These are phyloP conservation scores for Prasinococcaceae sp. DNA, from an alignment of 139 green algal genomes.

Conservation along the genomic window DNA sequence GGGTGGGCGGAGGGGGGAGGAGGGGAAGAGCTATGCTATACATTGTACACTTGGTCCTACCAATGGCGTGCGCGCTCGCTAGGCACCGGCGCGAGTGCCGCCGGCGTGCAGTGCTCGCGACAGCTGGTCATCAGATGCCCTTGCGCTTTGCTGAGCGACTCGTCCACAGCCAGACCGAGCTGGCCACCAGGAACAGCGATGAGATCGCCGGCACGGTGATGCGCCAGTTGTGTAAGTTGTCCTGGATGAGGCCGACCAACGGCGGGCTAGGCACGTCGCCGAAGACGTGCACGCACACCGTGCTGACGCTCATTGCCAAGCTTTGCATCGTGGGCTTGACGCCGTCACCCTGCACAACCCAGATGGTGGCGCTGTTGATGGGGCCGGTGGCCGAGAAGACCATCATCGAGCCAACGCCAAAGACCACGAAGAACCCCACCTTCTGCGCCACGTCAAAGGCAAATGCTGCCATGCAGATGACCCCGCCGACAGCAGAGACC, in stretches of 20 bases:
- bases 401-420: constrained; percentile 21
- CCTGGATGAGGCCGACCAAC: constrained; percentile 45
- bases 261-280: constrained; percentile 86
- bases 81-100: no score
- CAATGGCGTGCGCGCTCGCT: no score
- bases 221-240: constrained; percentile 10
- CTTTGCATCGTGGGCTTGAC: no score
- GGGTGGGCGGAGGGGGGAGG: no score
- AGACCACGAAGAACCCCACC: constrained; percentile 5
- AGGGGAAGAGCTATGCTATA: no score
- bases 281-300: constrained; percentile 73
- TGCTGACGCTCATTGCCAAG: constrained; percentile 51
- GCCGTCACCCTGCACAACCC: no score
- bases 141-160: no score
- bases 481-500: constrained; percentile 26
- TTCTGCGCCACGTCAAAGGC: constrained; percentile 34
- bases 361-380: constrained; percentile 60
- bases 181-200: neutral
- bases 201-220: neutral
- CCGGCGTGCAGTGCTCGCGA: no score
- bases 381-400: constrained; percentile 48
- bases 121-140: no score
- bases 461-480: constrained; percentile 32
- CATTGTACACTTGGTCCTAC: no score
- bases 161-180: neutral